Conservation (phyloP, 202 grass and related monocot genomes). For the Miscanthus sacchariflorus region DNA sequence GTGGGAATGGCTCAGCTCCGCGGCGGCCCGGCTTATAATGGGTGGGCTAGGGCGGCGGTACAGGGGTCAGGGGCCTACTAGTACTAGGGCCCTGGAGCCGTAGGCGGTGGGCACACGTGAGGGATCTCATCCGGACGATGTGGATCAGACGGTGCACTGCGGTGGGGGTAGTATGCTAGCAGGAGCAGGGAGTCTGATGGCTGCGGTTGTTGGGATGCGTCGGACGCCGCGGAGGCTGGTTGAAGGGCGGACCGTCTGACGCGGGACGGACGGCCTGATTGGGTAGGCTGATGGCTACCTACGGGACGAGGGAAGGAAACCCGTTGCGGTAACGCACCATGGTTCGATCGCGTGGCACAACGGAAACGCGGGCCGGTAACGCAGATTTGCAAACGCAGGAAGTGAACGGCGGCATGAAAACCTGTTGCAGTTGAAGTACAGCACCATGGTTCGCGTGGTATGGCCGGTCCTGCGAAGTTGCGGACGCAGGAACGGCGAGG, state of each 20-base stretch:
- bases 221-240: not conserved
- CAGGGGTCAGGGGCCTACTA: too few relatives aligned
- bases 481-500: not conserved
- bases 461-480: not conserved
- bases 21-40: constrained; percentile 22
- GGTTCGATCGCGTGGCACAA: not conserved
- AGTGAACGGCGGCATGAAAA: not conserved
- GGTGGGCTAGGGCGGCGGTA: constrained; percentile 1
- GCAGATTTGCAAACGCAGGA: too few relatives aligned
- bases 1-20: not conserved
- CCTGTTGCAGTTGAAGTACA: not conserved
- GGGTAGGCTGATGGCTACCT: not conserved
- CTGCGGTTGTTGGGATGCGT: not conserved
- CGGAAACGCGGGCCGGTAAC: not conserved
- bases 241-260: constrained; percentile 10
- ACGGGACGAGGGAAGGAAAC: not conserved
- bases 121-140: not conserved
- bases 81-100: not conserved
- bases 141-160: not conserved
- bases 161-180: too few relatives aligned
- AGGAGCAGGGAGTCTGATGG: too few relatives aligned
- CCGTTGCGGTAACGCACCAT: not conserved
- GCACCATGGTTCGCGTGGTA: not conserved
- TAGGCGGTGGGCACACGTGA: not conserved
- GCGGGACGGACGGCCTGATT: not conserved